phyloP scores from a whole-genome alignment of 2,329 filamentous ascomycete species.

The Colletotrichum viniferum region DNA sequence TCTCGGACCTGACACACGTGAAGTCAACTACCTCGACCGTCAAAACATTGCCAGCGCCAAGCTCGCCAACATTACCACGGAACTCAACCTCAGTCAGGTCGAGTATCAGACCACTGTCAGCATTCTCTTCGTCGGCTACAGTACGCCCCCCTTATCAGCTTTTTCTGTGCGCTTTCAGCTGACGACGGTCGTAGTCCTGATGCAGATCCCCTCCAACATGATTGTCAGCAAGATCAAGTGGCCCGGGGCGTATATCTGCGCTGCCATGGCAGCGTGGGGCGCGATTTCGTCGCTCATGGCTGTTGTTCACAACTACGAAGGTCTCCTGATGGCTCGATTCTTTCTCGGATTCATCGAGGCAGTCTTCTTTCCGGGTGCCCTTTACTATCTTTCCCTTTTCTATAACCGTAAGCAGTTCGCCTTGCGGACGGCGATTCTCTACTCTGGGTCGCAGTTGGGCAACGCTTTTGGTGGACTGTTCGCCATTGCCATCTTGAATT shows the following conservation, averaged over 20 bases:
- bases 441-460: slow-evolving; percentile 32
- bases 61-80: slow-evolving; percentile 33
- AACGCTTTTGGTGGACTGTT: slow-evolving; percentile 41
- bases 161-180: not conserved
- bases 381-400: slow-evolving; percentile 43
- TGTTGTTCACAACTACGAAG: slow-evolving; percentile 47
- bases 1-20: not conserved
- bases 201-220: slow-evolving; percentile 42
- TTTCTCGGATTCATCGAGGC: slow-evolving; percentile 23
- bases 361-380: slow-evolving; percentile 44
- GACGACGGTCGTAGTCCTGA: slow-evolving; percentile 24
- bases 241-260: slow-evolving; percentile 25
- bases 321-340: slow-evolving; percentile 27
- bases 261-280: slow-evolving; percentile 27
- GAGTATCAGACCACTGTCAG: slow-evolving; percentile 44
- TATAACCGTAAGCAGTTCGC: slow-evolving; percentile 43
- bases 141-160: not conserved
- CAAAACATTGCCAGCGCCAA: slow-evolving; percentile 36
- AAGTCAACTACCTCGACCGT: slow-evolving; percentile 31
- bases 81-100: slow-evolving; percentile 32
- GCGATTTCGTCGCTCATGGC: slow-evolving; percentile 40
- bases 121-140: slow-evolving; percentile 40
- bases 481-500: slow-evolving; percentile 48
- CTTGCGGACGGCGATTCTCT: slow-evolving; percentile 36
- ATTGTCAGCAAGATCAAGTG: slow-evolving; percentile 23